Conservation (phyloP, 108 stramenopile genomes). For the Skeletonema marinoi region DNA sequence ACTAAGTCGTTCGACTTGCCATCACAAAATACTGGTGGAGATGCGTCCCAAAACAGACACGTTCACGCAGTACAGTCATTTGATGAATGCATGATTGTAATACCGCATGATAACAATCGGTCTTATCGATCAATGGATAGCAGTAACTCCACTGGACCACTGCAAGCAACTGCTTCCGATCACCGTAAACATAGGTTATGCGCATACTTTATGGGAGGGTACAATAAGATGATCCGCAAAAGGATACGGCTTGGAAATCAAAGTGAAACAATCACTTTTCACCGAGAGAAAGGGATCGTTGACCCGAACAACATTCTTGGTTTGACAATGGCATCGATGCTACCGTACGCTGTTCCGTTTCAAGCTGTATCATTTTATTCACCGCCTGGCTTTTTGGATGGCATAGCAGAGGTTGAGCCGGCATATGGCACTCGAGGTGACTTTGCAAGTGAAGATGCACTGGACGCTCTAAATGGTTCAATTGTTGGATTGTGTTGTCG, state of each 20-base stretch:
- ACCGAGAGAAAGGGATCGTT: constrained; percentile 41
- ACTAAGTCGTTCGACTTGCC: constrained; percentile 73
- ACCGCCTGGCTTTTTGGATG: constrained; percentile 31
- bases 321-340: constrained; percentile 51
- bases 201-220: constrained; percentile 70
- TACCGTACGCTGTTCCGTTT: constrained; percentile 53
- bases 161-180: constrained; percentile 44
- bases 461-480: constrained; percentile 67
- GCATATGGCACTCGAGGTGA: constrained; percentile 35
- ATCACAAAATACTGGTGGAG: neutral
- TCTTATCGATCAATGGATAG: neutral
- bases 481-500: constrained; percentile 77
- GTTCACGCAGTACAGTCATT: neutral
- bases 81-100: neutral
- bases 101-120: neutral
- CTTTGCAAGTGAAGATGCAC: constrained; percentile 28
- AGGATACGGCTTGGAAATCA: constrained; percentile 18
- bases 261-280: constrained; percentile 29
- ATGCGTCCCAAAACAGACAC: neutral
- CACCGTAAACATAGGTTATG: constrained; percentile 66
- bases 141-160: constrained; percentile 14
- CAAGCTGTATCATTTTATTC: constrained; percentile 32
- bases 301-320: constrained; percentile 66
- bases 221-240: constrained; percentile 28
- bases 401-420: constrained; percentile 1